A percentile compares a stretch with the other conserved stretches of the same genome.
These are phyloP conservation scores for Ligustrum vulgare DNA, from an alignment of 257 asterid species.

Conservation along the genomic window DNA sequence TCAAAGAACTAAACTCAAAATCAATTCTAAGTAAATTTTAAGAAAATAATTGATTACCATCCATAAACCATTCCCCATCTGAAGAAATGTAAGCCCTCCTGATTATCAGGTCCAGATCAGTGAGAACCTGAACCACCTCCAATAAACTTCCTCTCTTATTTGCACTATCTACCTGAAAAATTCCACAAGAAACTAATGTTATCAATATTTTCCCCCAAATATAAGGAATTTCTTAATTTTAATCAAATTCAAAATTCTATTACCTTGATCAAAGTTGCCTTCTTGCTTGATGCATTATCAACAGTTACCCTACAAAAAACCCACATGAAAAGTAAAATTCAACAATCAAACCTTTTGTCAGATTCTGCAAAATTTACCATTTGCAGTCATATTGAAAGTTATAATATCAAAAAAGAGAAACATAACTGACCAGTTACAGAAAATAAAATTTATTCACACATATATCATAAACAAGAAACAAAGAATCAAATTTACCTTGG, in stretches of 20 bases:
- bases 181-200: slow-evolving; percentile 2
- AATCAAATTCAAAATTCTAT: background rate
- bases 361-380: slow-evolving; percentile 2
- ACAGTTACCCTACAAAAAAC: slow-evolving; percentile 43
- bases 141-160: slow-evolving; percentile 84
- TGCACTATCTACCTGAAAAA: slow-evolving; percentile 78
- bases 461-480: background rate
- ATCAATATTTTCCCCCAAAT: background rate
- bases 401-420: background rate
- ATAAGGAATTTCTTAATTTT: background rate
- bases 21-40: background rate
- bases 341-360: background rate
- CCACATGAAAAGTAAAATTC: slow-evolving; percentile 7
- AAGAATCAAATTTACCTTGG: slow-evolving; percentile 50
- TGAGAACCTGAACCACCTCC: slow-evolving; percentile 87
- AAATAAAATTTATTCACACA: slow-evolving; percentile 6
- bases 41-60: slow-evolving; percentile 47
- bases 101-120: slow-evolving; percentile 73
- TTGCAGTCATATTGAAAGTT: slow-evolving; percentile 1
- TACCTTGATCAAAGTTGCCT: slow-evolving; percentile 54
- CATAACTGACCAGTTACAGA: background rate
- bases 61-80: slow-evolving; percentile 98
- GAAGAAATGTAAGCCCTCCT: slow-evolving; percentile 89
- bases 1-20: background rate
- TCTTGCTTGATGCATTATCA: slow-evolving; percentile 50